Percentiles rank a stretch among this genome's conserved stretches.
Evolutionary conservation across 371 early-diverging fungal genomes (phyloP).

Genomic region (Syncephalastrum monosporum): DNA sequence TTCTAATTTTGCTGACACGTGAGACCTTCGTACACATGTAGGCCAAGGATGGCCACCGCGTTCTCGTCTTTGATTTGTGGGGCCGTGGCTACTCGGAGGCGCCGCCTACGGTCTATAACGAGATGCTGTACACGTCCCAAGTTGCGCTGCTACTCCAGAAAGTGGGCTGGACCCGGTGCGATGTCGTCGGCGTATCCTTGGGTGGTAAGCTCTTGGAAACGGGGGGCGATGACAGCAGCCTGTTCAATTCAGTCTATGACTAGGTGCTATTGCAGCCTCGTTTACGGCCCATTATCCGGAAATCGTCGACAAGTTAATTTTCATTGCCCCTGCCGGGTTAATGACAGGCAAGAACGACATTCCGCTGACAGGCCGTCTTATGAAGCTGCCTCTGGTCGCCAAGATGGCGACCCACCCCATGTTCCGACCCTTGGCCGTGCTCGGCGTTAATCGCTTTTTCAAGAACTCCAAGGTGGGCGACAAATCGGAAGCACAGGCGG

Average conservation of each 20-base stretch:
- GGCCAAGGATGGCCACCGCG: constrained; percentile 45
- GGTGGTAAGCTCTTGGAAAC: constrained; percentile 33
- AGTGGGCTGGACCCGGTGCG: constrained; percentile 51
- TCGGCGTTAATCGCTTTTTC: constrained; percentile 14
- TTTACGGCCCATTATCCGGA: constrained; percentile 54
- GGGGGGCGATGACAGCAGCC: too few relatives aligned
- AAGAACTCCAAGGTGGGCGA: constrained; percentile 10
- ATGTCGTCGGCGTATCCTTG: constrained; percentile 50
- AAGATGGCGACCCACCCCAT: constrained; percentile 9
- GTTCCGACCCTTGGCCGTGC: constrained; percentile 12
- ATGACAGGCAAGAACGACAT: constrained; percentile 29
- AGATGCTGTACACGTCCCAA: constrained; percentile 49
- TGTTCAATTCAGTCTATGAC: background rate
- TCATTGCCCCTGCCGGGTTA: constrained; percentile 58
- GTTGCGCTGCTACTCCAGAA: constrained; percentile 45
- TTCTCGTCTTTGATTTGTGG: constrained; percentile 55
- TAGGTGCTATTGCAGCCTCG: constrained; percentile 49
- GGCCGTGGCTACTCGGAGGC: constrained; percentile 56
- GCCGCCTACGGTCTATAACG: constrained; percentile 42
- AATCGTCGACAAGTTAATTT: constrained; percentile 43
- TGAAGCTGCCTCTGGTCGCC: constrained; percentile 16
- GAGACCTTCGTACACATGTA: constrained; percentile 20
- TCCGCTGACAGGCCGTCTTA: constrained; percentile 28
- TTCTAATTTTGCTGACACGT: background rate
- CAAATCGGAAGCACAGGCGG: constrained; percentile 6